phyloP scores from a whole-genome alignment of 225 moss, liverwort and hornwort genomes.

The Antitrichia curtipendula region DNA sequence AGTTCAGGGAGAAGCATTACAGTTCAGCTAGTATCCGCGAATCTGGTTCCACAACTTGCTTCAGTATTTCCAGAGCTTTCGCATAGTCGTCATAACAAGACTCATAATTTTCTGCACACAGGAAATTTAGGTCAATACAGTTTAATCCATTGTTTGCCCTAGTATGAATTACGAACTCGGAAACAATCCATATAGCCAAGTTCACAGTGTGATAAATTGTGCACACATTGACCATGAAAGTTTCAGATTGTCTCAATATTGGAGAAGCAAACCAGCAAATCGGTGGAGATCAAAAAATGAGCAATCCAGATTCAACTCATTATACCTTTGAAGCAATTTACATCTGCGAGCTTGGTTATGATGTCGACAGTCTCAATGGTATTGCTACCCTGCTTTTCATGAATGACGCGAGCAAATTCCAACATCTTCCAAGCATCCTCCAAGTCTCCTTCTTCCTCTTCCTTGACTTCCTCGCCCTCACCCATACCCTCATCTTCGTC shows the following conservation, averaged over 20 bases:
- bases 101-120: constrained; percentile 58
- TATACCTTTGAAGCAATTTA: constrained; percentile 46
- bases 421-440: constrained; percentile 96
- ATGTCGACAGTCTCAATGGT: constrained; percentile 86
- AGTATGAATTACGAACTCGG: background rate
- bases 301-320: background rate
- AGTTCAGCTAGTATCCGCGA: constrained; percentile 70
- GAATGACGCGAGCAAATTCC: constrained; percentile 85
- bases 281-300: background rate
- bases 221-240: background rate
- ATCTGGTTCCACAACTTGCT: constrained; percentile 77
- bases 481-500: constrained; percentile 48
- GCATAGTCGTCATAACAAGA: constrained; percentile 67
- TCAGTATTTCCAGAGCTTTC: constrained; percentile 54
- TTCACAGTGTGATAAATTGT: background rate
- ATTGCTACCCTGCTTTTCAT: constrained; percentile 46
- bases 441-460: constrained; percentile 74
- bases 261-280: background rate
- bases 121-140: background rate
- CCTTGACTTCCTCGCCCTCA: constrained; percentile 49
- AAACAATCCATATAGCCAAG: background rate
- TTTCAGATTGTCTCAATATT: background rate
- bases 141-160: background rate
- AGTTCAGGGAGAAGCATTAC: constrained; percentile 22
- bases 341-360: constrained; percentile 76